Base-by-base conservation (phyloP, 2,329 filamentous ascomycete species). In the Penicillium hordei region DNA sequence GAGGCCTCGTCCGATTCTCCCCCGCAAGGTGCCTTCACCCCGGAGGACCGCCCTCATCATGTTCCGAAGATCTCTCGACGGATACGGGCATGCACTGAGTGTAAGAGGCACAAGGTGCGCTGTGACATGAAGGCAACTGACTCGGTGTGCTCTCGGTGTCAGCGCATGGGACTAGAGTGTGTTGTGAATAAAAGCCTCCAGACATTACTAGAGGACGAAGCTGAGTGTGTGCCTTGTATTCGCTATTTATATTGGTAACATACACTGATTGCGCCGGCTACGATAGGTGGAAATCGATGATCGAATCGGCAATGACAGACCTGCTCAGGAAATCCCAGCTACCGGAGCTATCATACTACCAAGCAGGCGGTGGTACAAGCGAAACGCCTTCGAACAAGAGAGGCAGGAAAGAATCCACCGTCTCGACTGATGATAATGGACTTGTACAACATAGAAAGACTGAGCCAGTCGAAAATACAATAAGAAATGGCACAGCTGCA, bases 61-160 rank as follows among this genome's bases (percentile, higher is more conserved):
- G 64, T 75, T 19, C 74, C 74, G 48, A 75, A 75, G 64, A 78
- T 79, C 36, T 78, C 76, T 25, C 73, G 77, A 57, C 75, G 76
- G 63, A 77, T 78, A 64, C 75, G 76, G 42, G 81, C 81, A 29
- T 83, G 81, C 65, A 81, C 80, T 10, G 78, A 81, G 60, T 83
- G 81, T 65, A 78, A 81, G 59, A 79, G 81, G 57, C 81, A 82
- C 60, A 83, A 83, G 68, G 81, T 82, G 60, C 81, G 81, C 67
- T 83, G 81, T 68, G 78, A 82, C 53, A 82, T 83, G 79, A 74
- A 77, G 57, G 70, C 75, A 40, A 76, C 76, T 31, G 79, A 81
- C 29, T 75, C 79, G 29, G 74, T 76, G 17, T 83, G 81, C 64
- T 78, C 78, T 56, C 69, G 81, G 57, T 83, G 81, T 68, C 72